Percentiles rank a stretch among this genome's conserved stretches.
Conservation (phyloP, 2,329 filamentous ascomycete genomes). For the Thelonectria discophora region DNA sequence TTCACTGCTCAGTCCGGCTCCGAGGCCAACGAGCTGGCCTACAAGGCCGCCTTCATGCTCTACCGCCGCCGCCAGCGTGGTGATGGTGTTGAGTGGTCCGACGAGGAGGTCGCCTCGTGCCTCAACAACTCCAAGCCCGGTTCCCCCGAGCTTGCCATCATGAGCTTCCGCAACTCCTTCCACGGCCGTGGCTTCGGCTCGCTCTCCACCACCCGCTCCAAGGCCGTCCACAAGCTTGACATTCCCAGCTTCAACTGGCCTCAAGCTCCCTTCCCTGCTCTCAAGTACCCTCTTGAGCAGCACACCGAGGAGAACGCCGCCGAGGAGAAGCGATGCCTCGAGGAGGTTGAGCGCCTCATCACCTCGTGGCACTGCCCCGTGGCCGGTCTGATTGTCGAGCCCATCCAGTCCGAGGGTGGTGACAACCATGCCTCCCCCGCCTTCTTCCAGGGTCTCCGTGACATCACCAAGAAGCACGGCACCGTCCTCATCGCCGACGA, state of each 20-base stretch:
- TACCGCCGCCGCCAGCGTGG: constrained; percentile 77
- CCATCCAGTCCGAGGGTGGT: constrained; percentile 84
- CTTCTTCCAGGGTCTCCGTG: constrained; percentile 80
- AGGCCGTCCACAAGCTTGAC: constrained; percentile 86
- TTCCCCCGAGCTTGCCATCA: constrained; percentile 77
- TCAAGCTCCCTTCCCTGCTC: constrained; percentile 79
- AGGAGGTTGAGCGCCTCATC: constrained; percentile 77
- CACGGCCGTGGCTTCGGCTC: constrained; percentile 83
- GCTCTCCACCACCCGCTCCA: constrained; percentile 81
- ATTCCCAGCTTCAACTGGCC: constrained; percentile 92
- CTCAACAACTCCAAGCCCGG: constrained; percentile 80
- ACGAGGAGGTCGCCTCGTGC: constrained; percentile 71
- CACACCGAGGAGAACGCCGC: constrained; percentile 73
- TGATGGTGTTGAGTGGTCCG: constrained; percentile 73
- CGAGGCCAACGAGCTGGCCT: constrained; percentile 85
- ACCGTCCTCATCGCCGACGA: constrained; percentile 84
- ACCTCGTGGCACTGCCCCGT: constrained; percentile 73
- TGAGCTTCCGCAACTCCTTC: constrained; percentile 82
- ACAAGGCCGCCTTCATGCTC: constrained; percentile 89
- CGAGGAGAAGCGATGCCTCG: constrained; percentile 77
- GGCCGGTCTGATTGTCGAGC: constrained; percentile 79
- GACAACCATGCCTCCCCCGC: constrained; percentile 83
- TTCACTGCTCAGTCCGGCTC: constrained; percentile 83
- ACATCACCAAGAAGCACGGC: constrained; percentile 73
- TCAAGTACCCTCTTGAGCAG: constrained; percentile 80